Base-by-base conservation (phyloP, 164 flowering plant genomes). In the Liquidambar formosana region DNA sequence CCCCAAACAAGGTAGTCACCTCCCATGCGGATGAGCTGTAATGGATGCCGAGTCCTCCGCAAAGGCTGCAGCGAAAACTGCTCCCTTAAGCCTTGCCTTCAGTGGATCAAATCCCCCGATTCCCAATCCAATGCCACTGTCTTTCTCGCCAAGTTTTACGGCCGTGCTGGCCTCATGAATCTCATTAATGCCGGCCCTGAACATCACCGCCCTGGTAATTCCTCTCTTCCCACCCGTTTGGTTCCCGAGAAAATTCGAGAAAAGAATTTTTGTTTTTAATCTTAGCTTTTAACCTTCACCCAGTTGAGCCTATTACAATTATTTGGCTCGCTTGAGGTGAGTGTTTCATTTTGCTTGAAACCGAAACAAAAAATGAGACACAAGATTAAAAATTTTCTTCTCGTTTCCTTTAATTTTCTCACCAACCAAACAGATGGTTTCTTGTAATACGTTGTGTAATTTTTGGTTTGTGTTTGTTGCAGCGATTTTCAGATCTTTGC, bases 401-500 rank as follows among this genome's bases (percentile, higher is more conserved):
- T n/a, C n/a, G n/a, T n/a, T n/a, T n/a, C n/a, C n/a, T n/a, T n/a
- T n/a, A n/a, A n/a, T n/a, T n/a, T n/a, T n/a, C n/a, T n/a, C n/a
- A n/a, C n/a, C n/a, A n/a, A n/a, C n/a, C n/a, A n/a, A n/a, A n/a
- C n/a, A 12, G 66, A 13, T 4, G 5, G 21, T n/a, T 15, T 27
- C 28, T n/a, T n/a, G n/a, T n/a, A n/a, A n/a, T n/a, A n/a, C n/a
- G n/a, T n/a, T n/a, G n/a, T n/a, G n/a, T n/a, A n/a, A n/a, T n/a
- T 33, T 33, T 33, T 2, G 6, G 41, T 2, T 2, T 2, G 19
- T 57, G 0, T 27, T 58, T 33, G 15, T 12, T 70, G 54, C 90
- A 93, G 96, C 83, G 23, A 76, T 90, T 0, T 92, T 92, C 70
- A 75, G 85, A 76, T 92, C 97, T 0, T 69, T 92, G 11, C 65